Evolutionary conservation across 1,139 yeast species (phyloP).

Genomic region (Sugiyamaella japonica): DNA sequence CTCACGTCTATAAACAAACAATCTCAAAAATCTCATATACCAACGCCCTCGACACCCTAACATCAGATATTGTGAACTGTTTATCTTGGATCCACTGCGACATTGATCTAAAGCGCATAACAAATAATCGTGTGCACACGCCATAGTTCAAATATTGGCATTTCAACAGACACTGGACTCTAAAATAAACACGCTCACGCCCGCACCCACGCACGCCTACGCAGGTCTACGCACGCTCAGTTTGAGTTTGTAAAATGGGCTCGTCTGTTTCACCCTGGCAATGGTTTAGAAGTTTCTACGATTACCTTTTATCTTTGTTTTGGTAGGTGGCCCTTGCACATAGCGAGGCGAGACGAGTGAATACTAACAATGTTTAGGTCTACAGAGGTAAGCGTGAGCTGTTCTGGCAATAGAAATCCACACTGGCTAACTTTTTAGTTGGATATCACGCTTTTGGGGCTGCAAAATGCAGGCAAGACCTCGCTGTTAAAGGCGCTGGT

Average conservation of each 20-base stretch:
- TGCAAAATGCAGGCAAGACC: constrained; percentile 46
- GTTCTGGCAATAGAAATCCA: too few relatives aligned
- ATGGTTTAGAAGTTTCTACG: constrained; percentile 32
- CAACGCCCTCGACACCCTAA: not conserved
- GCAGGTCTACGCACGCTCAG: not conserved
- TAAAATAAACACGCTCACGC: not conserved
- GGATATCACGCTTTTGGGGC: constrained; percentile 43
- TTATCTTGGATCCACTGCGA: not conserved
- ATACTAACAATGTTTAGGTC: constrained; percentile 25
- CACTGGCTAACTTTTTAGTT: constrained; percentile 31
- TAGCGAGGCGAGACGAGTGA: not conserved
- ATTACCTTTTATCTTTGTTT: constrained; percentile 35
- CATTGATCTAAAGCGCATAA: not conserved
- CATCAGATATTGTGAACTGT: not conserved
- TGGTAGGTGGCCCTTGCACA: constrained; percentile 28
- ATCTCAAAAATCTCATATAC: not conserved
- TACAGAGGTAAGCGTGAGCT: constrained; percentile 32
- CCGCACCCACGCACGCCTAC: not conserved
- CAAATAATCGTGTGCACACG: not conserved
- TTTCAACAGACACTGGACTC: not conserved
- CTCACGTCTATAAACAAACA: too few relatives aligned
- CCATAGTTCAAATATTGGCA: not conserved
- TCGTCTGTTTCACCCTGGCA: constrained; percentile 29
- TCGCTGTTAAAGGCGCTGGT: constrained; percentile 39
- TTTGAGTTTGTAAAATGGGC: constrained; percentile 2